Evolutionary conservation across 2,329 filamentous ascomycete species (phyloP), one percentile per base, ranked within the genome.

Genomic region (Sporothrix phasma): DNA sequence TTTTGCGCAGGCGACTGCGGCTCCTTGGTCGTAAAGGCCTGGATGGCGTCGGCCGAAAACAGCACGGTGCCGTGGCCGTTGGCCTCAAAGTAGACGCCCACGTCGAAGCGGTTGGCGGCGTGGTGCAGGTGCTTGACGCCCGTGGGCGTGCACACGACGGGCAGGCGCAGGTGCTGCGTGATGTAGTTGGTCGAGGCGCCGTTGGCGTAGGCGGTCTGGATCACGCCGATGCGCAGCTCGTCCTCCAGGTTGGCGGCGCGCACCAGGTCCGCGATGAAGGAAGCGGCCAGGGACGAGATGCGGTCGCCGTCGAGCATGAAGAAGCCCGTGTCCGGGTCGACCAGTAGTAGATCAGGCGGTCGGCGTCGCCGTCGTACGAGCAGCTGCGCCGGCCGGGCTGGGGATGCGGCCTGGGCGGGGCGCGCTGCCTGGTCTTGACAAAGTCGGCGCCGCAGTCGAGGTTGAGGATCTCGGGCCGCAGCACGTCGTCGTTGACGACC

Each of bases 91-190:
- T 99, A 99, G 61, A 97, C 91, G 64, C 94, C 94, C 63, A 97
- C 87, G 71, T 99, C 94, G 71, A 95, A 96, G 69, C 92, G 90
- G 71, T 90, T 87, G 45, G 94, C 94, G n/a, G 91, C 94, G 73
- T 97, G 94, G 77, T 99, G 94, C 67, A 99, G 84, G 77, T 97
- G 90, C 81, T 99, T 99, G 67, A 99, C 94, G 69, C 94, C 94
- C 0, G 94, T 99, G 15, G 91, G 87, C 1, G 94, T 97, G 81
- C 90, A 96, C 65, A 95, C 87, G 24, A 96, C 90, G 58, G 92
- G 92, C 47, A 99, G 85, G 72, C 89, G 88, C 64, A 97, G 83
- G 68, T 90, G 88, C 74, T 94, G 89, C 73, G 90, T 85, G 63
- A 99, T 89, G 76, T 96, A 97, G 71, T 89, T 88, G 39, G 94